phyloP scores from a whole-genome alignment of 2,329 filamentous ascomycete species.

The Leptographium radiaticola region DNA sequence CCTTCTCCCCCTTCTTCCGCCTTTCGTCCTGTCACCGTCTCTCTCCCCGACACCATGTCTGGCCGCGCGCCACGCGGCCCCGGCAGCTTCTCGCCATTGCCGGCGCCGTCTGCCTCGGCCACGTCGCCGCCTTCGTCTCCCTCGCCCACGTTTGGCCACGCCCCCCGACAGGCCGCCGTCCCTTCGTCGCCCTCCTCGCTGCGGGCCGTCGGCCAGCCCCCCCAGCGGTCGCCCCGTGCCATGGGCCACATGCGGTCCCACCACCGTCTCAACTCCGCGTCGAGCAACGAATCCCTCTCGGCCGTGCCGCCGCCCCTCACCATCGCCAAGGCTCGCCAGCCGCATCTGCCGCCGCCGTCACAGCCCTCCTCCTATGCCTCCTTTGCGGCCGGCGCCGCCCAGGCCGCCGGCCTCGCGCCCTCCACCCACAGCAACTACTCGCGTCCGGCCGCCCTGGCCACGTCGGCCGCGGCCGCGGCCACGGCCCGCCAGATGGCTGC shows the following conservation, averaged over 20 bases:
- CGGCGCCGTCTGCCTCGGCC: slow-evolving; percentile 13
- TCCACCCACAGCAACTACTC: slow-evolving; percentile 44
- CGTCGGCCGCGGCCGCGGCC: slow-evolving; percentile 14
- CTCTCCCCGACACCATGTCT: slow-evolving; percentile 25
- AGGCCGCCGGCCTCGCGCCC: slow-evolving; percentile 20
- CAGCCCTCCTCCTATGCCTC: slow-evolving; percentile 8
- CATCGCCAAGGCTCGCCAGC: slow-evolving; percentile 21
- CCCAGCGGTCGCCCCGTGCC: slow-evolving; percentile 30
- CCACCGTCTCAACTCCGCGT: neutral
- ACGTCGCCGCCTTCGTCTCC: slow-evolving; percentile 5
- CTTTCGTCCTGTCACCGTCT: too few relatives aligned
- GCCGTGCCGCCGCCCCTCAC: slow-evolving; percentile 20
- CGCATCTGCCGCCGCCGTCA: slow-evolving; percentile 7
- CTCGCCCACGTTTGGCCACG: slow-evolving; percentile 13
- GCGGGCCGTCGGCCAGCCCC: slow-evolving; percentile 15
- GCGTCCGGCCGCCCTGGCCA: slow-evolving; percentile 30
- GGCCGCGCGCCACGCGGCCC: slow-evolving; percentile 32
- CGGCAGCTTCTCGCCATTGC: slow-evolving; percentile 43
- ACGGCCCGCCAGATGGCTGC: slow-evolving; percentile 6
- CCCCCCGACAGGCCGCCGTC: slow-evolving; percentile 16
- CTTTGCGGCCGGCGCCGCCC: slow-evolving; percentile 5
- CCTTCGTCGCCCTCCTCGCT: slow-evolving; percentile 17
- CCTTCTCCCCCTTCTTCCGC: neutral
- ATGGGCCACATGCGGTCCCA: neutral
- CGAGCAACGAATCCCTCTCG: slow-evolving; percentile 26